Conservation (phyloP, 257 asterid species). For the Primulina huaijiensis region DNA sequence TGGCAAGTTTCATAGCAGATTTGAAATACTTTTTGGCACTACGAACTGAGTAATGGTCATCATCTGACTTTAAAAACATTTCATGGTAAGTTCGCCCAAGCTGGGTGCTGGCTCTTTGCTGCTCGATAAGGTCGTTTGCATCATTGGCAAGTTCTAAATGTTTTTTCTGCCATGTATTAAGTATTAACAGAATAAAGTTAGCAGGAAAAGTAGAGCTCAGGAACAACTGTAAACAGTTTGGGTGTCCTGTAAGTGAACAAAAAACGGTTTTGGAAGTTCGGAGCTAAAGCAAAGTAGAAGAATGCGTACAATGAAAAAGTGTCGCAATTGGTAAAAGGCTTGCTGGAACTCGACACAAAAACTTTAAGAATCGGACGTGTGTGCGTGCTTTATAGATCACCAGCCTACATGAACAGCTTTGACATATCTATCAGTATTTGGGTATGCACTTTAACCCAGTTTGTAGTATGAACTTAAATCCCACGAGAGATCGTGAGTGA, state of each 20-base stretch:
- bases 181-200: constrained; percentile 5
- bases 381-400: background rate
- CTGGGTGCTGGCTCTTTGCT: constrained; percentile 95
- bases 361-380: background rate
- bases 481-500: background rate
- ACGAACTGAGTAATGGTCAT: constrained; percentile 65
- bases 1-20: constrained; percentile 67
- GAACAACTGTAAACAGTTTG: constrained; percentile 15
- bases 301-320: background rate
- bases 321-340: background rate
- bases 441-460: background rate
- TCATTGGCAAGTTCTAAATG: constrained; percentile 82
- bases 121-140: constrained; percentile 67
- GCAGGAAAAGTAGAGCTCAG: background rate
- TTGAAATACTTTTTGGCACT: constrained; percentile 76
- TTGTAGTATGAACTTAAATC: background rate
- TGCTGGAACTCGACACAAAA: background rate
- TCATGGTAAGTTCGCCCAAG: constrained; percentile 96
- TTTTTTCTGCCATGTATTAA: constrained; percentile 52
- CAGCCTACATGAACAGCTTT: background rate
- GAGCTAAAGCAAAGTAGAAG: background rate
- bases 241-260: background rate
- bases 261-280: background rate
- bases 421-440: background rate
- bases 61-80: constrained; percentile 67